Evolutionary conservation across 2,329 filamentous ascomycete species (phyloP), one percentile per base, ranked within the genome.

Genomic region (Xylaria polymorpha): DNA sequence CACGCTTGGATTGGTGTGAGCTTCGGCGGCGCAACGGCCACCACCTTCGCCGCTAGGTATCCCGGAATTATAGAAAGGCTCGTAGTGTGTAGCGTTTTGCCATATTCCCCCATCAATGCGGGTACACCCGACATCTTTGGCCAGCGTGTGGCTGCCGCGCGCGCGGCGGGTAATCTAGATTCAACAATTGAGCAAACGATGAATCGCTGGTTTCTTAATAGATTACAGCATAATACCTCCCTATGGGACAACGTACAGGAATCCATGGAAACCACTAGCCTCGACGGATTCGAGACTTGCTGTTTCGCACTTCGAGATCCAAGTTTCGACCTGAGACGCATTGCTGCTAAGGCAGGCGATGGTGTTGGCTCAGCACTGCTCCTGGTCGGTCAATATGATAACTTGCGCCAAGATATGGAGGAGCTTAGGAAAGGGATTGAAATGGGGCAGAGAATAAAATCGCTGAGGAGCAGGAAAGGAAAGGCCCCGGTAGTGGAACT

Each of bases 1-100:
- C 75, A 81, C 63, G 78, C 79, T 3, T 85, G 82, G 83, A 75
- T 85, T 8, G 83, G 83, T 1, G 81, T 84, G 0, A 84, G 82
- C 12, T 83, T 85, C 81, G 83, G 83, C 25, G 83, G 80, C 8
- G 77, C 81, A 0, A 80, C 77, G 0, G 80, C 80, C 22, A 72
- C 84, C 58, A 78, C 78, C 65, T 84, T 84, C 69, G 77, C 77
- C 0, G 76, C 77, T 4, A 77, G 75, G 63, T 80, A 82, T 66
- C 82, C 82, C 4, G 78, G 77, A 41, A 57, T 82, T 3, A 75
- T 84, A 10, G 62, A 76, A 60, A 80, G 79, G 53, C 77, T 84
- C 7, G 75, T 81, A 32, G 74, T 82, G 37, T 83, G 80, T 73
- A 81, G 82, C 68, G 82, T 81, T 60, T 81, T 83, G 60, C 73